phyloP scores from a whole-genome alignment of 2,329 filamentous ascomycete species.

The Aspergillus pseudonomiae region DNA sequence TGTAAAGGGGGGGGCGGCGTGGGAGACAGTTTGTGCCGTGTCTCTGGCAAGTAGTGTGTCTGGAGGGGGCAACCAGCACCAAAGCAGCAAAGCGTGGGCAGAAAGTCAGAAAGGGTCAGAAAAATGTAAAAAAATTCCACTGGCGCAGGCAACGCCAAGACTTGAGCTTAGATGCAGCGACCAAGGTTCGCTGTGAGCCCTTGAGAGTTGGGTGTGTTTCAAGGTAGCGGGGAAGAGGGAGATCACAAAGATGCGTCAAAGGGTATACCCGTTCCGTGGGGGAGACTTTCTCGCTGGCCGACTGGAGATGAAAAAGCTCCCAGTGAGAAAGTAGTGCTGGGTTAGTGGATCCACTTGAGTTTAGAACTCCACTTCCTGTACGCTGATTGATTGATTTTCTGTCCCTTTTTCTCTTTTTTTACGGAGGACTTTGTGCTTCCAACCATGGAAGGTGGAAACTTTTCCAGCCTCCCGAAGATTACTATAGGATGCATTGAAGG shows the following conservation, averaged over 20 bases:
- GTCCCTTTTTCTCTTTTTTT: constrained; percentile 9
- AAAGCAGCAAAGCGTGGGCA: constrained; percentile 27
- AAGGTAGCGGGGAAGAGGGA: constrained; percentile 36
- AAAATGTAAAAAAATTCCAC: constrained; percentile 3
- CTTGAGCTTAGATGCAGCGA: constrained; percentile 32
- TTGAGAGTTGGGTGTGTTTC: constrained; percentile 28
- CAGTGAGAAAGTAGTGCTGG: constrained; percentile 2
- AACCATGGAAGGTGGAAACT: background rate
- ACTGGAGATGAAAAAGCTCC: constrained; percentile 19
- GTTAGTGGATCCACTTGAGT: constrained; percentile 11
- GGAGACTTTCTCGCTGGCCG: constrained; percentile 16
- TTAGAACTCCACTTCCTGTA: constrained; percentile 11
- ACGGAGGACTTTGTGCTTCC: background rate
- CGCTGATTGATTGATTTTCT: constrained; percentile 9
- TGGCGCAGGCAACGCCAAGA: constrained; percentile 30
- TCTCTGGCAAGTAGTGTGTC: constrained; percentile 20
- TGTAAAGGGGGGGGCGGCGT: constrained; percentile 11
- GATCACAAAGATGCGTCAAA: constrained; percentile 38
- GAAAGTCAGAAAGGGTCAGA: constrained; percentile 8
- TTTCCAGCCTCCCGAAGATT: background rate
- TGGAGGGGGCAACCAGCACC: constrained; percentile 14
- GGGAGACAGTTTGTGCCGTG: constrained; percentile 24
- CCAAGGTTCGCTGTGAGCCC: constrained; percentile 35
- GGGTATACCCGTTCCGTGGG: constrained; percentile 36
- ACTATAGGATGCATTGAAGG: background rate